Conservation (phyloP, 768 basidiomycete species). For the Gloeopeniophorella convolvens region DNA sequence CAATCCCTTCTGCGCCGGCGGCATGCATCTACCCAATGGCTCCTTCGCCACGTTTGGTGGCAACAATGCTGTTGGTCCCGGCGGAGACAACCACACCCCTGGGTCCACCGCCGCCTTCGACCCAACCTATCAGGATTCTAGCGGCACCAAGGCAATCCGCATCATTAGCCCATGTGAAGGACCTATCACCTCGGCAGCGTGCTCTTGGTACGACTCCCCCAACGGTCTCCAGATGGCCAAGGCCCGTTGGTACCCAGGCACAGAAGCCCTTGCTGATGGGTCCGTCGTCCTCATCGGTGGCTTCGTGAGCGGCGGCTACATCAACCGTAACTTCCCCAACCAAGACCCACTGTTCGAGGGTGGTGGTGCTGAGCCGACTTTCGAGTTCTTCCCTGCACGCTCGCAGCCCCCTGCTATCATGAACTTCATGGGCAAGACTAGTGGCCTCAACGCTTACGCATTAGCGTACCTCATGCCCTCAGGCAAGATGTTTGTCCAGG, state of each 20-base stretch:
- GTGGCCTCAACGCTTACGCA: constrained; percentile 71
- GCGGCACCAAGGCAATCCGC: constrained; percentile 74
- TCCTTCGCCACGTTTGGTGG: constrained; percentile 72
- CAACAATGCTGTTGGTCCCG: constrained; percentile 65
- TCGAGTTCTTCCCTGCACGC: constrained; percentile 73
- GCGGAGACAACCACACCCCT: constrained; percentile 48
- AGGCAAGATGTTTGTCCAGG: constrained; percentile 74
- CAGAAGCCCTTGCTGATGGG: constrained; percentile 71
- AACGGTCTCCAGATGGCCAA: constrained; percentile 57
- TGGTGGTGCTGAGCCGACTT: constrained; percentile 72
- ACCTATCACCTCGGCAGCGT: constrained; percentile 41
- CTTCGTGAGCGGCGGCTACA: constrained; percentile 69
- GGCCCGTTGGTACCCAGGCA: constrained; percentile 70
- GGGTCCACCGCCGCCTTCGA: constrained; percentile 45
- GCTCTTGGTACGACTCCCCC: constrained; percentile 71
- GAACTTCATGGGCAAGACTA: constrained; percentile 63
- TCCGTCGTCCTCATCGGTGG: constrained; percentile 75
- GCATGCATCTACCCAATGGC: constrained; percentile 74
- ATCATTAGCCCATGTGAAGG: constrained; percentile 68
- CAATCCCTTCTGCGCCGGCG: constrained; percentile 76
- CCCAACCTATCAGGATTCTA: constrained; percentile 66
- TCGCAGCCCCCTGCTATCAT: constrained; percentile 42
- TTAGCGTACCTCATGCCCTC: constrained; percentile 68
- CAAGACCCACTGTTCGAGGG: constrained; percentile 54
- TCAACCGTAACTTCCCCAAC: constrained; percentile 72